These are phyloP conservation scores for Nemania bipapillata DNA, from an alignment of 2,329 filamentous ascomycete species.

Conservation along the genomic window DNA sequence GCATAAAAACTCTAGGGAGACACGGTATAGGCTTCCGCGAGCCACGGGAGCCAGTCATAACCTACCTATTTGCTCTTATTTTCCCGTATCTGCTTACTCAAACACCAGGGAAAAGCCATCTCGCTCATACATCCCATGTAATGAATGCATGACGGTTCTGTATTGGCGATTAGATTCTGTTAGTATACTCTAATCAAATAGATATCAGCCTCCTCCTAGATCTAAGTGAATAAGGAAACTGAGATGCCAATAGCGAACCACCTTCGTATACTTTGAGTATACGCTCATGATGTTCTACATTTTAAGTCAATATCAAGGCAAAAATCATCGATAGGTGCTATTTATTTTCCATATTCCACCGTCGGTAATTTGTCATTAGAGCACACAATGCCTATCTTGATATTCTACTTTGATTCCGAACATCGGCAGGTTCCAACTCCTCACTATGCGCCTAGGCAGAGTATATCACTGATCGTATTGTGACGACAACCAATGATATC, in stretches of 20 bases:
- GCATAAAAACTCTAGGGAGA: neutral
- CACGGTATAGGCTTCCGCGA: neutral
- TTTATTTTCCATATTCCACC: neutral
- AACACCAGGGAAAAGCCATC: neutral
- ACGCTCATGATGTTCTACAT: neutral
- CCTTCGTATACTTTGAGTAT: too few species aligned
- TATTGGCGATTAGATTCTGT: too few species aligned
- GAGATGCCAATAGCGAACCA: too few species aligned
- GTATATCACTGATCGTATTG: conserved; percentile 1
- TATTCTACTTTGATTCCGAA: neutral
- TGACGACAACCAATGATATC: neutral
- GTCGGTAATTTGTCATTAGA: neutral
- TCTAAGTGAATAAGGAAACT: too few species aligned
- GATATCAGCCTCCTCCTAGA: too few species aligned
- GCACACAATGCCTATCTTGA: neutral
- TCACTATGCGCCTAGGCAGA: neutral
- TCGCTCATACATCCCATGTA: neutral
- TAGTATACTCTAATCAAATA: too few species aligned
- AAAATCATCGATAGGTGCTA: neutral
- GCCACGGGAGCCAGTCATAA: neutral
- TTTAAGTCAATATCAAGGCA: neutral
- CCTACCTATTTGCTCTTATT: neutral
- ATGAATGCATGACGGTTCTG: too few species aligned
- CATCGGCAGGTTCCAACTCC: neutral
- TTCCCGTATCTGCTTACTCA: neutral